Conservation (phyloP, 495 filamentous ascomycete species). For the Cryomyces minteri region DNA sequence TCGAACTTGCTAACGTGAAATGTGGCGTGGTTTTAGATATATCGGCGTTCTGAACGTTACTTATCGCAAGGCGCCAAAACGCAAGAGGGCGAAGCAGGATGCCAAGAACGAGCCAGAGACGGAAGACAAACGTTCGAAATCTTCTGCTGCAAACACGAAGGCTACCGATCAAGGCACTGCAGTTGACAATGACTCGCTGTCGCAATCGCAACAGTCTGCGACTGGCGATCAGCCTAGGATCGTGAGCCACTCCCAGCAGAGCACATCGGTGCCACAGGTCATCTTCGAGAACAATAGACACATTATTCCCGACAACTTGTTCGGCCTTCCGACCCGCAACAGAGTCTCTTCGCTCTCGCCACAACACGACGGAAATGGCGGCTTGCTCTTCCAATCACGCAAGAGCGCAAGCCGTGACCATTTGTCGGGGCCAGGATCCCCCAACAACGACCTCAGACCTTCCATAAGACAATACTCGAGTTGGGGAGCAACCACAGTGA, state of each 20-base stretch:
- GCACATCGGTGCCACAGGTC: constrained; percentile 61
- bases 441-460: constrained; percentile 10
- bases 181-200: no score
- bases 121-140: neutral
- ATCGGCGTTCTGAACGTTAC: constrained; percentile 96
- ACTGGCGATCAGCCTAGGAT: constrained; percentile 35
- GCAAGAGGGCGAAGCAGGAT: constrained; percentile 27
- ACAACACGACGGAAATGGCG: no score
- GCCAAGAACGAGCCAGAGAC: constrained; percentile 4
- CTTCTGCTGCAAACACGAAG: neutral
- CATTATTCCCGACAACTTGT: constrained; percentile 76
- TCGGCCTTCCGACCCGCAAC: constrained; percentile 20
- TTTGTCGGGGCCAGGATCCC: neutral
- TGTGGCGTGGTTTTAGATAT: constrained; percentile 38
- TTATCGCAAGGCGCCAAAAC: constrained; percentile 67
- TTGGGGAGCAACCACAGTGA: constrained; percentile 94
- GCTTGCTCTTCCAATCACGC: no score
- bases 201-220: no score
- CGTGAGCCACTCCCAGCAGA: constrained; percentile 61
- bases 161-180: no score
- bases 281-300: constrained; percentile 92
- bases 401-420: neutral
- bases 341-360: neutral
- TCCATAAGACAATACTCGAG: constrained; percentile 35
- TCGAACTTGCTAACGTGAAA: constrained; percentile 15